These are phyloP conservation scores for Suhomyces yuchorum DNA, from an alignment of 1,139 yeast species.

Conservation along the genomic window DNA sequence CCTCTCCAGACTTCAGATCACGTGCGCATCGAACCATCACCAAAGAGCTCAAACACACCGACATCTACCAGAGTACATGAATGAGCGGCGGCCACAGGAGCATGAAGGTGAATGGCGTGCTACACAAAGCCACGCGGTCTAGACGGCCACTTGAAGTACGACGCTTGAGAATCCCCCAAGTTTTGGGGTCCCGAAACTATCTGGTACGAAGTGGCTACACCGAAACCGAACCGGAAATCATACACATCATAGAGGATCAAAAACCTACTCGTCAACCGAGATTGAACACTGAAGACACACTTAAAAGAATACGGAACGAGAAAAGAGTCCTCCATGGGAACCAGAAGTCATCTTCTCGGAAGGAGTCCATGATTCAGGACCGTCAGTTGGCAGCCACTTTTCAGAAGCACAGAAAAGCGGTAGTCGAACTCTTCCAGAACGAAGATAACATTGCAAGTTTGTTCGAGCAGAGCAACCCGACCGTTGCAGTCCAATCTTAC, in stretches of 20 bases:
- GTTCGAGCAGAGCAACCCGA: slow-evolving; percentile 12
- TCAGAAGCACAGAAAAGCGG: slow-evolving; percentile 21
- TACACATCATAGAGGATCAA: background rate
- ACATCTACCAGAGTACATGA: background rate
- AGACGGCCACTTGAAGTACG: background rate
- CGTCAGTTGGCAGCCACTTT: slow-evolving; percentile 20
- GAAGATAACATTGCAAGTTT: slow-evolving; percentile 20
- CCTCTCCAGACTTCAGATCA: no score
- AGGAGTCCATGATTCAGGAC: slow-evolving; percentile 13
- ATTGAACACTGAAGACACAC: slow-evolving; percentile 3
- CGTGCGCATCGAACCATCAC: slow-evolving; percentile 1
- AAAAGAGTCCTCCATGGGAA: slow-evolving; percentile 12
- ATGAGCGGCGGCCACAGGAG: background rate
- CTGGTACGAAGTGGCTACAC: background rate
- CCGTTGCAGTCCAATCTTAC: background rate
- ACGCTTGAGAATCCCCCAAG: background rate
- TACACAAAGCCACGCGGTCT: background rate
- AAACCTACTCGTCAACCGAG: background rate
- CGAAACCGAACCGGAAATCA: background rate
- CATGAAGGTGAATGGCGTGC: background rate
- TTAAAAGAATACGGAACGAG: slow-evolving; percentile 3
- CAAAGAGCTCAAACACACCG: background rate
- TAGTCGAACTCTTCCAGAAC: slow-evolving; percentile 22
- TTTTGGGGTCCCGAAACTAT: background rate
- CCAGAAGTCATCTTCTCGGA: slow-evolving; percentile 11